phyloP scores from a whole-genome alignment of 805 yeast genomes.

The Nakazawaea wyomingensis region DNA sequence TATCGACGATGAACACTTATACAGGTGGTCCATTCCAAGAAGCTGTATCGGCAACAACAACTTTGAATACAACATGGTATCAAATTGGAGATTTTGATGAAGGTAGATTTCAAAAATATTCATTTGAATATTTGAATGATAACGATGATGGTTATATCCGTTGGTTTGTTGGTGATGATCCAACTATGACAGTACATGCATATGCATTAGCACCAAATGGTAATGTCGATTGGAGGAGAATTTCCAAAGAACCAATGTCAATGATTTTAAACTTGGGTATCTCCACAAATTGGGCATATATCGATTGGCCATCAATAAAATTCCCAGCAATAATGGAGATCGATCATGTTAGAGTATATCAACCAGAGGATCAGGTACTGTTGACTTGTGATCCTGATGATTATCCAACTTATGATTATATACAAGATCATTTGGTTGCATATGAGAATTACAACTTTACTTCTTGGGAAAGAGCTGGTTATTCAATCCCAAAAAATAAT shows the following conservation, averaged over 20 bases:
- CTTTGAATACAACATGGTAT: constrained; percentile 42
- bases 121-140: constrained; percentile 38
- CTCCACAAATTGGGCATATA: constrained; percentile 46
- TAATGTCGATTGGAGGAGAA: constrained; percentile 40
- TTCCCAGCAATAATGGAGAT: constrained; percentile 39
- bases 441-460: constrained; percentile 39
- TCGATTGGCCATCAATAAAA: constrained; percentile 39
- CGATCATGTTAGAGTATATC: constrained; percentile 45
- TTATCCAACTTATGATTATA: constrained; percentile 42
- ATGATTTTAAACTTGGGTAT: constrained; percentile 44
- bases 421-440: constrained; percentile 33
- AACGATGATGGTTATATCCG: constrained; percentile 34
- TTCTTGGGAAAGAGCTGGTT: constrained; percentile 39
- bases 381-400: constrained; percentile 46
- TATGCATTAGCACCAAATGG: constrained; percentile 44
- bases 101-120: constrained; percentile 34
- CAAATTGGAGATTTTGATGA: constrained; percentile 28
- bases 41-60: constrained; percentile 41
- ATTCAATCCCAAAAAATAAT: constrained; percentile 34
- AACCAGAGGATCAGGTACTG: constrained; percentile 35
- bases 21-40: constrained; percentile 49
- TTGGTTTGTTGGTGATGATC: constrained; percentile 42
- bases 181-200: constrained; percentile 40
- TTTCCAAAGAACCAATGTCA: constrained; percentile 48
- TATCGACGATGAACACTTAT: constrained; percentile 39